Percentiles rank a stretch among this genome's conserved stretches.
Conservation (phyloP, 2,329 filamentous ascomycete genomes). For the Aspergillus quadricinctus region DNA sequence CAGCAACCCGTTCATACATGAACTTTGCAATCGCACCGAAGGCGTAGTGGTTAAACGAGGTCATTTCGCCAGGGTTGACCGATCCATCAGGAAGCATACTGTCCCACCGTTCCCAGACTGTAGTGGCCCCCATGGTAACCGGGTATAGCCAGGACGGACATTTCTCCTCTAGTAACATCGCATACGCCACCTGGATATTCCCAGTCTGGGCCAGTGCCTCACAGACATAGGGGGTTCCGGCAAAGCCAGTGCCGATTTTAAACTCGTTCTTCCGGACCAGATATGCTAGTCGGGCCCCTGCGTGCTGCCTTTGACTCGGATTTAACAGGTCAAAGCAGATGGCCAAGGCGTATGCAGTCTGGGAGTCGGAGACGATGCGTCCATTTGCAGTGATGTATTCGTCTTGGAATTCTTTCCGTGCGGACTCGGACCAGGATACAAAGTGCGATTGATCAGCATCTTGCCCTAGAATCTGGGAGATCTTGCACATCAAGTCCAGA, state of each 20-base stretch:
- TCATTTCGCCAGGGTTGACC: slow-evolving; percentile 41
- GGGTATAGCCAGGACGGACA: slow-evolving; percentile 39
- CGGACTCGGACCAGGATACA: too few species aligned
- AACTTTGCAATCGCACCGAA: slow-evolving; percentile 38
- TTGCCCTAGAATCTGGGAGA: slow-evolving; percentile 15
- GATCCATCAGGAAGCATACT: slow-evolving; percentile 34
- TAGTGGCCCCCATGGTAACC: slow-evolving; percentile 40
- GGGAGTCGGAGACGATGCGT: slow-evolving; percentile 23
- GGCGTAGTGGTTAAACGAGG: slow-evolving; percentile 43
- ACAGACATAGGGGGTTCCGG: slow-evolving; percentile 10
- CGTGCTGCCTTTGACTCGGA: not conserved
- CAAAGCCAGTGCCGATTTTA: slow-evolving; percentile 30
- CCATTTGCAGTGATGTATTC: slow-evolving; percentile 24
- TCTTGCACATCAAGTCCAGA: slow-evolving; percentile 23
- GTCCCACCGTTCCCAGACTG: slow-evolving; percentile 45
- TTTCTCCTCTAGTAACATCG: too few species aligned
- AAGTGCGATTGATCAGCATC: slow-evolving; percentile 13
- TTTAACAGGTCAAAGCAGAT: slow-evolving; percentile 24
- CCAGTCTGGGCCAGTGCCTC: too few species aligned
- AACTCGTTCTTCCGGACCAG: slow-evolving; percentile 14
- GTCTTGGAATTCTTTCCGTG: slow-evolving; percentile 18
- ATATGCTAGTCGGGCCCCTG: not conserved
- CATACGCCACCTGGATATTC: too few species aligned
- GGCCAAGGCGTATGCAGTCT: slow-evolving; percentile 26
- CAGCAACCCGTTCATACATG: slow-evolving; percentile 30